Conservation (phyloP, 192 early-diverging fungal species). For the Gamsiella multidivaricata region DNA sequence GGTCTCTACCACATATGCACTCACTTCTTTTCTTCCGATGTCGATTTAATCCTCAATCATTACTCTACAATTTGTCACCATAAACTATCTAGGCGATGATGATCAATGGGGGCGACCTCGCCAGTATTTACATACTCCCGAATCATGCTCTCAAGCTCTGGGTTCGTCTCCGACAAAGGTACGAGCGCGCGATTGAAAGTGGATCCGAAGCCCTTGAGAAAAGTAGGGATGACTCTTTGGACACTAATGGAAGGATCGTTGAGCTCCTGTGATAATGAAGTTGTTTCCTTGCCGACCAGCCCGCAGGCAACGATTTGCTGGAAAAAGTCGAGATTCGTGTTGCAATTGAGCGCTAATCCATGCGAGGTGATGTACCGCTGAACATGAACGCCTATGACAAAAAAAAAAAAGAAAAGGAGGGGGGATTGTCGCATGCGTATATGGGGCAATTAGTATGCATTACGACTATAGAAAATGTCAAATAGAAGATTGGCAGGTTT, state of each 20-base stretch:
- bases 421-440: too few species aligned
- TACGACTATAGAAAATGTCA: too few species aligned
- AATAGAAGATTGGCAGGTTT: not conserved
- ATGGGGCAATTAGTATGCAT: too few species aligned
- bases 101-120: not conserved
- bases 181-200: conserved; percentile 58
- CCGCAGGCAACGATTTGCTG: conserved; percentile 93
- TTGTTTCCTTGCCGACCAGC: conserved; percentile 78
- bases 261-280: conserved; percentile 73
- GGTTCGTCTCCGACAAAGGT: conserved; percentile 50
- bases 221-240: conserved; percentile 63
- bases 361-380: conserved; percentile 89
- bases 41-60: too few species aligned
- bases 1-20: too few species aligned
- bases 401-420: not conserved
- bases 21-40: too few species aligned
- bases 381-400: conserved; percentile 78
- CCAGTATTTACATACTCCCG: conserved; percentile 20
- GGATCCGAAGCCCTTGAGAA: conserved; percentile 59
- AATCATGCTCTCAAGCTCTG: conserved; percentile 33
- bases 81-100: not conserved
- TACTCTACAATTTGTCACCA: not conserved
- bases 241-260: conserved; percentile 34
- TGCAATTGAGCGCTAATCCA: conserved; percentile 95
- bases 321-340: conserved; percentile 90